Evolutionary conservation across 208 protist species (phyloP), one percentile per base, ranked within the genome.

Genomic region (Lotmaria passim): DNA sequence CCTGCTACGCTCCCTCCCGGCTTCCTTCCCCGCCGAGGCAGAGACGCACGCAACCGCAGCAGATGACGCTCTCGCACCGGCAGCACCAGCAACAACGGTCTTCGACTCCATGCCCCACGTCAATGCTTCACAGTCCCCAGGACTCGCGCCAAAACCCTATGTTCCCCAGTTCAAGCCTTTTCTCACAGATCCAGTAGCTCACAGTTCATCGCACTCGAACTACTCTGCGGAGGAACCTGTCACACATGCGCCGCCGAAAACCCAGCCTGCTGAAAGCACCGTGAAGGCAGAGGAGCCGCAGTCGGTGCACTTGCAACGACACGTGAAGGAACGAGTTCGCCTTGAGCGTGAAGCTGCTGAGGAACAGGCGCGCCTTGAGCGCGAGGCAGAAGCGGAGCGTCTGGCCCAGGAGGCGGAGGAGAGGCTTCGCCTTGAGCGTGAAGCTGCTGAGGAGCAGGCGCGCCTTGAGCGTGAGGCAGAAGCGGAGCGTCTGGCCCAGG

Each of bases 1-100:
- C 60, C 31, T 81, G 21, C 70, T 93, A 3, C 47, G 69, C 17
- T 52, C 53, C 2, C 21, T 85, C 2, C 48, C 48, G 2, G 19
- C 33, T 0, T 39, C 44, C 17, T n/a, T 55, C 41, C 19, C 56
- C 28, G 31, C 19, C 14, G 41, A 58, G 11, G 28, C 41, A 10
- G 43, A 38, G 36, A 7, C 44, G 5, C 12, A 52, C 61, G 17
- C 4, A 15, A 14, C 47, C 10, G 5, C 19, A 33, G 39, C 50
- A 7, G 24, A 33, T 5, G 31, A 51, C 10, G 1, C 21, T 30
- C 33, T 10, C 1, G 43, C 30, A 6, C 17, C 60, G 24, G 12
- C 58, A 51, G 30, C 41, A 43, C 8, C 26, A 6, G 5, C 60
- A 39, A 31, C 58, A 4, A 12, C 51, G n/a, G n/a, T n/a, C n/a